Evolutionary conservation across 2,329 filamentous ascomycete species (phyloP), one percentile per base, ranked within the genome.

Genomic region (Periconia digitata): DNA sequence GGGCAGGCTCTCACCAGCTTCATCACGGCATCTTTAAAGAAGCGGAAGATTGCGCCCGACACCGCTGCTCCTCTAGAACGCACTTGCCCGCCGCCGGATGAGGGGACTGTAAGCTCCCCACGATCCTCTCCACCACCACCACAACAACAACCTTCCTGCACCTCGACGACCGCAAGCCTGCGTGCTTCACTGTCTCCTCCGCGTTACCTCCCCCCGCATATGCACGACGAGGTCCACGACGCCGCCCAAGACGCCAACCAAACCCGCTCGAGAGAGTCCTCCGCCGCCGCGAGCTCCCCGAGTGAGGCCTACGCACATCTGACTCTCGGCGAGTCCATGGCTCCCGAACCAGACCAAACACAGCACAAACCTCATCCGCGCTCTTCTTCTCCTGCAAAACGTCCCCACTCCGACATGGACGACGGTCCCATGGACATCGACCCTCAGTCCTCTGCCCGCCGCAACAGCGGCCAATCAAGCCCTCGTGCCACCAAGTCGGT

Each of bases 401-500:
- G 80, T 53, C 74, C 73, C 45, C 79, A 79, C 36, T 76, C 78
- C 27, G 77, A 78, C 51, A 80, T 82, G 78, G 79, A 81, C 53
- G 75, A 68, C 54, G 56, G 63, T 38, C 54, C 51, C 50, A 71
- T 72, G 59, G 69, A 74, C 45, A 56, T 71, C 53, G 69, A 69
- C 51, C 41, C 37, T 2, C 48, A 56, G 8, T 46, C 50, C 13
- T 34, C 52, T 27, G 44, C 45, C 38, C 57, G 61, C 40, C 56
- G 57, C 15, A 54, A 47, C 55, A 64, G 61, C 50, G 56, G 58
- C 36, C 61, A 57, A 46, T 58, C 56, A 34, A 64, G 56, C 45
- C 56, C 64, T 34, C 59, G 58, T 3, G 46, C 59, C 35, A 58
- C 59, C n/a, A 69, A 69, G 47, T 55, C 58, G 16, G 50, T 60